Percentiles rank a stretch among this genome's conserved stretches.
phyloP scores from a whole-genome alignment of 192 early-diverging fungal species.

The Mortierella claussenii region DNA sequence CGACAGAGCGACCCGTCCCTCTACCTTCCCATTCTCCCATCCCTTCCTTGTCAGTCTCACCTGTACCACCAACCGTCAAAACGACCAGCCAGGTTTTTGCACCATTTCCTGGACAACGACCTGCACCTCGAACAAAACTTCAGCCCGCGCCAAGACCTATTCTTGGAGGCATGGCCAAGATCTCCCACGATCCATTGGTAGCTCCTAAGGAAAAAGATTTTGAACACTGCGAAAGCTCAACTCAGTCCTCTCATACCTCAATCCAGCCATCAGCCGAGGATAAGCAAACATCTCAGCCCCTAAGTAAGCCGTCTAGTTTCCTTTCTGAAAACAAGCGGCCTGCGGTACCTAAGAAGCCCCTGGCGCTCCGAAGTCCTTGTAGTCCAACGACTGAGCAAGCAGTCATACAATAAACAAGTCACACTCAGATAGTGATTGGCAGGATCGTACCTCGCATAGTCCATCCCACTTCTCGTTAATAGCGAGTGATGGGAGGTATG shows the following conservation, averaged over 20 bases:
- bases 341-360: constrained; percentile 38
- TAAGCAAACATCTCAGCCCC: neutral
- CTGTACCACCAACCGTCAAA: neutral
- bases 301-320: neutral
- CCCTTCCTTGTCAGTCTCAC: neutral
- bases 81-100: constrained; percentile 19
- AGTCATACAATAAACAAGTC: too few species aligned
- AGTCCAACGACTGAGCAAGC: constrained; percentile 4
- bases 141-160: constrained; percentile 22
- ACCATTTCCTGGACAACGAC: constrained; percentile 26
- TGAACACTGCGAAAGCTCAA: neutral
- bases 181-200: constrained; percentile 2
- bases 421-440: too few species aligned
- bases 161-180: constrained; percentile 11
- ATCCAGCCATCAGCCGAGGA: neutral
- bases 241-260: too few species aligned
- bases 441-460: too few species aligned
- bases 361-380: constrained; percentile 14
- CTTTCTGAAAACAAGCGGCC: neutral
- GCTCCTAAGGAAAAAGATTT: neutral
- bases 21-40: neutral
- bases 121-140: constrained; percentile 18
- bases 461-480: too few species aligned
- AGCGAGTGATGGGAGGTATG: too few species aligned
- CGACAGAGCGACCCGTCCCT: too few species aligned